Evolutionary conservation across 495 filamentous ascomycete genomes (phyloP).

Genomic region (Terfezia boudieri): DNA sequence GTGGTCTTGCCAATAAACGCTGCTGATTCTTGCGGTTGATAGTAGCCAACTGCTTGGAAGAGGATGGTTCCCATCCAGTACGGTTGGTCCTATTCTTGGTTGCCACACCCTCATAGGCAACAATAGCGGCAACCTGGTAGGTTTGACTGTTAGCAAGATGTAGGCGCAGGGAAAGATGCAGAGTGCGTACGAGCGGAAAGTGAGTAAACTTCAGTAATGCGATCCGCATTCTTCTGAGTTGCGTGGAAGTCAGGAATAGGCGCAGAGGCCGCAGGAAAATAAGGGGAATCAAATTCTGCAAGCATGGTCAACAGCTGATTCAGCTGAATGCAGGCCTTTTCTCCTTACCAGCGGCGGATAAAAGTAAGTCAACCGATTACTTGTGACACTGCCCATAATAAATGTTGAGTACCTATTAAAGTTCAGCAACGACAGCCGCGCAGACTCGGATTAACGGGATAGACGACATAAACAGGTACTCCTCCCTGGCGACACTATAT

Average conservation of each 20-base stretch:
- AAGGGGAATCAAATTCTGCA: slow-evolving; percentile 62
- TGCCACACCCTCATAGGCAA: slow-evolving; percentile 30
- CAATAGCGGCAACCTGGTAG: slow-evolving; percentile 28
- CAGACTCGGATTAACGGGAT: slow-evolving; percentile 25
- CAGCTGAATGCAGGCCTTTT: slow-evolving; percentile 1
- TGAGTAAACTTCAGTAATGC: slow-evolving; percentile 53
- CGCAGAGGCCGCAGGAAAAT: slow-evolving; percentile 64
- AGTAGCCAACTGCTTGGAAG: not conserved
- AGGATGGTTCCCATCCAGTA: slow-evolving; percentile 11
- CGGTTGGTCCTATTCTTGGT: slow-evolving; percentile 8
- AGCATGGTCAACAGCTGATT: too few relatives aligned
- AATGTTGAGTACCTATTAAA: slow-evolving; percentile 49
- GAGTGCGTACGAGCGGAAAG: slow-evolving; percentile 32
- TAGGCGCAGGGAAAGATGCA: not conserved
- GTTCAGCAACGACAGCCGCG: slow-evolving; percentile 52
- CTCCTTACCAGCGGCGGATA: slow-evolving; percentile 36
- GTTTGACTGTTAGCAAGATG: not conserved
- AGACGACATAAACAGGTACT: slow-evolving; percentile 59
- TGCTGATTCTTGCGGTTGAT: too few relatives aligned
- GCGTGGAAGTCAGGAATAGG: slow-evolving; percentile 47
- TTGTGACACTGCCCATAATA: slow-evolving; percentile 36
- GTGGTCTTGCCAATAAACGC: too few relatives aligned
- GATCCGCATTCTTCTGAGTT: slow-evolving; percentile 52
- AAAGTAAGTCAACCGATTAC: slow-evolving; percentile 60
- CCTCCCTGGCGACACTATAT: slow-evolving; percentile 32